phyloP scores from a whole-genome alignment of 495 filamentous ascomycete species.

The Xeromyces bisporus region DNA sequence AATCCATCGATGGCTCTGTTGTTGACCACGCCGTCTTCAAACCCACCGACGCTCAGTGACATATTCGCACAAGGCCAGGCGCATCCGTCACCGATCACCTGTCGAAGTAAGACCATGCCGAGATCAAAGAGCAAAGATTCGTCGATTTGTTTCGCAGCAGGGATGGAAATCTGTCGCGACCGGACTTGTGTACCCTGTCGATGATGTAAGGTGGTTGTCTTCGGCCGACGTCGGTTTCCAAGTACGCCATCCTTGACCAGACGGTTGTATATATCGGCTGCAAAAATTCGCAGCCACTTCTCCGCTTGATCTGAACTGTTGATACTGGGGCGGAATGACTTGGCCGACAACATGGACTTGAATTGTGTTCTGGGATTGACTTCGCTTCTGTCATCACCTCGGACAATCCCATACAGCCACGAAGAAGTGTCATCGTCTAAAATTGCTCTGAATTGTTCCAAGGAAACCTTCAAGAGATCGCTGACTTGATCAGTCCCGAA shows the following conservation, averaged over 20 bases:
- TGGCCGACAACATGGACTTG: conserved; percentile 96
- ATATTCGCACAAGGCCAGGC: conserved; percentile 82
- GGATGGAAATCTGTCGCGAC: conserved; percentile 59
- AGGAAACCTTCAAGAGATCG: conserved; percentile 52
- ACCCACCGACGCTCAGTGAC: conserved; percentile 69
- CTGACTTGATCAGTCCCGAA: conserved; percentile 71
- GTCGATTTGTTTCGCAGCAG: conserved; percentile 52
- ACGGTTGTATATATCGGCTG: conserved; percentile 77
- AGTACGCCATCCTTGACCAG: conserved; percentile 83
- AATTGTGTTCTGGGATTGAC: conserved; percentile 85
- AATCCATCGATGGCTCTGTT: conserved; percentile 80
- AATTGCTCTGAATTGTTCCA: conserved; percentile 64
- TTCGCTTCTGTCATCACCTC: conserved; percentile 73
- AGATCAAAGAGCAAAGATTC: conserved; percentile 60
- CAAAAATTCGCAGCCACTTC: conserved; percentile 84
- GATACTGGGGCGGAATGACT: conserved; percentile 81
- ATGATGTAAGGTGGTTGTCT: conserved; percentile 68
- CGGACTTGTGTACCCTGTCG: conserved; percentile 51
- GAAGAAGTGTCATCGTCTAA: conserved; percentile 72
- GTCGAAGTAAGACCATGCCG: conserved; percentile 55
- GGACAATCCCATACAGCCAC: conserved; percentile 76
- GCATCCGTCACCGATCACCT: conserved; percentile 57
- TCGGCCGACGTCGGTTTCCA: conserved; percentile 75
- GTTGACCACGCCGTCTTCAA: conserved; percentile 69
- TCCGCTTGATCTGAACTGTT: conserved; percentile 62